Evolutionary conservation across 371 early-diverging fungal species (phyloP).

Genomic region (Mucor indicus): DNA sequence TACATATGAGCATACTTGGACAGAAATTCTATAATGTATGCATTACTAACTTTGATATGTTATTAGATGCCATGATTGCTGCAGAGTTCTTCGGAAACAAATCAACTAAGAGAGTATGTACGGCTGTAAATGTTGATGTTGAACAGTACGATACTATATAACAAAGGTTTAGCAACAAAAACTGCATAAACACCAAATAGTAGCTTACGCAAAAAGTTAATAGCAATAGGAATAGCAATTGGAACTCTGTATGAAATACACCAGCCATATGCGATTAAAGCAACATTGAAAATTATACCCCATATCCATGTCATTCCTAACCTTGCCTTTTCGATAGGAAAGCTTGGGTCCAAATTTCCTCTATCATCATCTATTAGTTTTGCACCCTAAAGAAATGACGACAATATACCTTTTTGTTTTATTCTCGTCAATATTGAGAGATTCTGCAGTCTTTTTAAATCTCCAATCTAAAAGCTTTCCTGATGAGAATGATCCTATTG

Average conservation of each 20-base stretch:
- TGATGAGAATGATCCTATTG: conserved; percentile 21
- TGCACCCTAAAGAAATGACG: no score
- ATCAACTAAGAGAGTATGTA: conserved; percentile 40
- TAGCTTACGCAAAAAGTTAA: conserved; percentile 34
- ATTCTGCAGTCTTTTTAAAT: conserved; percentile 12
- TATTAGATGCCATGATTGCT: conserved; percentile 41
- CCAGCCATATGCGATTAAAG: conserved; percentile 41
- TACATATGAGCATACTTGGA: no score
- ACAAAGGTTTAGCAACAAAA: not conserved
- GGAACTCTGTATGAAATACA: conserved; percentile 21
- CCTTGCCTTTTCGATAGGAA: conserved; percentile 35
- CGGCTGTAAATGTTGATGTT: conserved; percentile 31
- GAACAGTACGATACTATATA: conserved; percentile 29
- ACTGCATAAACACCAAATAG: not conserved
- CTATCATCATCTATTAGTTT: no score
- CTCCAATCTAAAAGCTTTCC: conserved; percentile 29
- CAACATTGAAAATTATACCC: conserved; percentile 28
- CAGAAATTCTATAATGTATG: not conserved
- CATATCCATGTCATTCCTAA: conserved; percentile 34
- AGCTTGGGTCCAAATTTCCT: conserved; percentile 15
- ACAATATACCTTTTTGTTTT: conserved; percentile 6
- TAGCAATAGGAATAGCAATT: conserved; percentile 20
- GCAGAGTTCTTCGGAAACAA: conserved; percentile 39
- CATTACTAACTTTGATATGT: conserved; percentile 12
- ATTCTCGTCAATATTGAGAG: conserved; percentile 9